A percentile compares a stretch with the other conserved stretches of the same genome.
These are phyloP conservation scores for Collybia mongolica DNA, from an alignment of 768 basidiomycete genomes.

Conservation along the genomic window DNA sequence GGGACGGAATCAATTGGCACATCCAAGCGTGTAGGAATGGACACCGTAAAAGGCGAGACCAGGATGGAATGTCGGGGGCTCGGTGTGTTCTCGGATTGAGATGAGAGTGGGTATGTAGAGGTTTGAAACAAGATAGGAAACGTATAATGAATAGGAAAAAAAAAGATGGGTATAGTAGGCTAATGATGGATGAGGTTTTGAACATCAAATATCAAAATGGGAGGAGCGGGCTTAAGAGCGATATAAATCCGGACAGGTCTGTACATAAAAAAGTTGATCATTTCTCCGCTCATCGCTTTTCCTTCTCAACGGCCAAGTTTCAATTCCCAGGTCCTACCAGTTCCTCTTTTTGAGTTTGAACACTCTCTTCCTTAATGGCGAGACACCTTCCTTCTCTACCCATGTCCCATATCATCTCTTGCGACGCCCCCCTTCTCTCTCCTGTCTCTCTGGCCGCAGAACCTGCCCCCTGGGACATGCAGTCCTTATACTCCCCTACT, in stretches of 20 bases:
- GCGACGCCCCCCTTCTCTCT: conserved; percentile 58
- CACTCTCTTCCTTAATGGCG: conserved; percentile 19
- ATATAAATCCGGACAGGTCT: conserved; percentile 29
- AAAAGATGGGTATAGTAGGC: no score
- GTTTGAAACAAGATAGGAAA: neutral
- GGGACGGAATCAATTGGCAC: neutral
- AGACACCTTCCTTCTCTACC: conserved; percentile 32
- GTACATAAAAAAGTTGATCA: conserved; percentile 25
- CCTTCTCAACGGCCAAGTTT: no score
- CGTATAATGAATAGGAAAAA: no score
- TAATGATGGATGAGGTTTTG: no score
- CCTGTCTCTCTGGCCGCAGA: conserved; percentile 39
- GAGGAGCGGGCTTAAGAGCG: conserved; percentile 18
- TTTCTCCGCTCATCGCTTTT: no score
- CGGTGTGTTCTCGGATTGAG: no score
- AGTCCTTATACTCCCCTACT: conserved; percentile 33
- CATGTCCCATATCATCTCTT: conserved; percentile 59
- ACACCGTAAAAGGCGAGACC: conserved; percentile 10
- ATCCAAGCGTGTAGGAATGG: conserved; percentile 14
- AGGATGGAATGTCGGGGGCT: neutral
- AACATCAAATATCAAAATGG: no score
- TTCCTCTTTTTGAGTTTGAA: conserved; percentile 1
- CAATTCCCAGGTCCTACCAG: conserved; percentile 1
- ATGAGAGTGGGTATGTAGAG: no score
- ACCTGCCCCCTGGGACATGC: conserved; percentile 43